These are phyloP conservation scores for Astrothelium macrocarpum DNA, from an alignment of 495 filamentous ascomycete genomes.

Conservation along the genomic window DNA sequence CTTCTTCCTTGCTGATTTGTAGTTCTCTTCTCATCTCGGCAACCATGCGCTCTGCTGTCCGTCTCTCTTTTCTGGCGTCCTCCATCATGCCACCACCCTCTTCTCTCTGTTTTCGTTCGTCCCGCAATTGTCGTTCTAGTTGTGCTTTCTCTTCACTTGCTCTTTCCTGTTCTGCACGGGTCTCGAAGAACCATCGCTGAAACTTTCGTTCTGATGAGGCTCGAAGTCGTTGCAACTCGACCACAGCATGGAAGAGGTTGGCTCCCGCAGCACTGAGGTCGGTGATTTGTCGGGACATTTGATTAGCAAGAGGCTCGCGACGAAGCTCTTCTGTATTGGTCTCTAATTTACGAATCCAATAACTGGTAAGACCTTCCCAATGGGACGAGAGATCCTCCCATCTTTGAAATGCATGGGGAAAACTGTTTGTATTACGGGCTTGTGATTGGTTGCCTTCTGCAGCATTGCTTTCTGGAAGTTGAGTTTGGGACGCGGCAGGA, in stretches of 20 bases:
- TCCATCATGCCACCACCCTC: conserved; percentile 41
- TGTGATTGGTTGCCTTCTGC: conserved; percentile 4
- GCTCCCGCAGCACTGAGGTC: conserved; percentile 93
- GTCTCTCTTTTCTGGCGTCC: conserved; percentile 40
- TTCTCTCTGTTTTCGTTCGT: conserved; percentile 59
- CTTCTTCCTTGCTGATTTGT: conserved; percentile 91
- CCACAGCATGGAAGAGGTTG: conserved; percentile 94
- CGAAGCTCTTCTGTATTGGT: conserved; percentile 77
- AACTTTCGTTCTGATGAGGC: conserved; percentile 96
- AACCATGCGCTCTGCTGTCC: conserved; percentile 62
- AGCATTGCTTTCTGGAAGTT: neutral
- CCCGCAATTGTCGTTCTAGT: conserved; percentile 59
- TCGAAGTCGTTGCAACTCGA: conserved; percentile 89
- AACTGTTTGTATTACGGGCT: conserved; percentile 29
- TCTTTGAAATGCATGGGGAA: conserved; percentile 94
- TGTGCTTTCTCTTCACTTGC: conserved; percentile 75
- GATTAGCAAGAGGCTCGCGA: conserved; percentile 69
- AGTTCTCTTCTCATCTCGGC: conserved; percentile 83
- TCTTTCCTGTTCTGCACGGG: conserved; percentile 76
- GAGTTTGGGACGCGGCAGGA: conserved; percentile 8
- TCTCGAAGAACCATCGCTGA: conserved; percentile 97
- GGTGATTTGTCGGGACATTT: conserved; percentile 86
- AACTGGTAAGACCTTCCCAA: conserved; percentile 94
- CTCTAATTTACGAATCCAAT: conserved; percentile 90
- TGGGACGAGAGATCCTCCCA: conserved; percentile 96